Conservation (phyloP, 768 basidiomycete species). For the Rhizopogon sp. region DNA sequence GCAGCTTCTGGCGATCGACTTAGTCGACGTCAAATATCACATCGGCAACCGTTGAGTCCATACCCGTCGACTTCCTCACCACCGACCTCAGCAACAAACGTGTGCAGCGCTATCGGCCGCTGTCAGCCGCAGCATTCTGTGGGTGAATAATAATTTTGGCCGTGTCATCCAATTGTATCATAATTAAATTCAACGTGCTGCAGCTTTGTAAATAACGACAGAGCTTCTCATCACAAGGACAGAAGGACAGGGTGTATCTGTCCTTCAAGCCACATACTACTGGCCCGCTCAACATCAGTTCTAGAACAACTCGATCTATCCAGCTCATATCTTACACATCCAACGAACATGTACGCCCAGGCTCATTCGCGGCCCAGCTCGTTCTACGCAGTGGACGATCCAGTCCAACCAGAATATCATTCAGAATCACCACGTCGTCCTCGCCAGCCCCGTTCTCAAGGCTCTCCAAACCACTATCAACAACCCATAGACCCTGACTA, state of each 20-base stretch:
- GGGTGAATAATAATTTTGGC: not conserved
- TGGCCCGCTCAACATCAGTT: not conserved
- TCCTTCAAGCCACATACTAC: not conserved
- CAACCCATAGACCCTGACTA: conserved; percentile 27
- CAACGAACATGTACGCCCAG: conserved; percentile 23
- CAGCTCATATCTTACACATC: not conserved
- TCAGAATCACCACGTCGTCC: conserved; percentile 8
- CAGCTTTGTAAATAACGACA: not conserved
- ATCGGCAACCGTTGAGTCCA: not conserved
- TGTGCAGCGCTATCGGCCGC: conserved; percentile 1
- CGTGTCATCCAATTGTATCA: not conserved
- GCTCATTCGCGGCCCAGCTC: conserved; percentile 31
- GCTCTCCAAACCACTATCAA: conserved; percentile 15
- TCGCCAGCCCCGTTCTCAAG: conserved; percentile 15
- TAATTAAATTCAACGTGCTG: not conserved
- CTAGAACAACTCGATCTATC: not conserved
- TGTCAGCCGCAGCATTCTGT: not conserved
- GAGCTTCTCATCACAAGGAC: not conserved
- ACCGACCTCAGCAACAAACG: not conserved
- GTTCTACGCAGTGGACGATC: conserved; percentile 26
- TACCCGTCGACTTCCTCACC: not conserved
- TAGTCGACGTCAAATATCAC: not conserved
- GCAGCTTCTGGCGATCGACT: not conserved
- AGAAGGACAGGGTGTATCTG: not conserved
- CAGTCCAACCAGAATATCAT: conserved; percentile 5